Conservation (phyloP, 2,329 filamentous ascomycete genomes). For the Penicillium sp. region DNA sequence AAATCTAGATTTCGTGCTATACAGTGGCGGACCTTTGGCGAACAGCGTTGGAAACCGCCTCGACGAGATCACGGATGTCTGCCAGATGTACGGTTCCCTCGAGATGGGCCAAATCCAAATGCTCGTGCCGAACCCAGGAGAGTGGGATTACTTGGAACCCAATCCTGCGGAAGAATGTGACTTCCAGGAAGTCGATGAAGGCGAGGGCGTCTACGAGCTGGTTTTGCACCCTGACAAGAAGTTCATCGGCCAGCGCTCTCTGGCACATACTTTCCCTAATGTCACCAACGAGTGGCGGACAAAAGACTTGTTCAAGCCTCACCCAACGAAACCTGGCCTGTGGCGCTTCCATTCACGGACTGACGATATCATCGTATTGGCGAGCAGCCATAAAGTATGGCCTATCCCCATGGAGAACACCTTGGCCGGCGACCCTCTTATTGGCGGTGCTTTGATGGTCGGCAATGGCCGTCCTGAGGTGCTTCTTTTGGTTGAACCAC, state of each 20-base stretch:
- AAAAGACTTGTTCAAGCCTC: slow-evolving; percentile 30
- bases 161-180: slow-evolving; percentile 25
- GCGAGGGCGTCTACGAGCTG: slow-evolving; percentile 21
- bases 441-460: slow-evolving; percentile 24
- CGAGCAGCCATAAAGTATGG: slow-evolving; percentile 23
- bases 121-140: slow-evolving; percentile 19
- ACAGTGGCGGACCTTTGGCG: slow-evolving; percentile 17
- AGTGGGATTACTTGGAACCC: slow-evolving; percentile 23
- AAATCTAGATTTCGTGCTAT: slow-evolving; percentile 20
- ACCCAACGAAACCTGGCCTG: slow-evolving; percentile 27
- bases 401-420: slow-evolving; percentile 28
- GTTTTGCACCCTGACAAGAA: slow-evolving; percentile 22
- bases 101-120: slow-evolving; percentile 24
- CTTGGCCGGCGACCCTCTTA: slow-evolving; percentile 18
- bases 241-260: slow-evolving; percentile 18
- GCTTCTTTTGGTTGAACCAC: slow-evolving; percentile 27
- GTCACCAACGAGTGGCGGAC: slow-evolving; percentile 27
- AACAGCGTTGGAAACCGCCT: slow-evolving; percentile 18
- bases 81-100: slow-evolving; percentile 21
- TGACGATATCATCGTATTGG: slow-evolving; percentile 26
- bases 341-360: slow-evolving; percentile 27
- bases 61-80: slow-evolving; percentile 22
- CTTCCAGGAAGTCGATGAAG: slow-evolving; percentile 23
- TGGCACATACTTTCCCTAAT: slow-evolving; percentile 30
- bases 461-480: slow-evolving; percentile 27